Evolutionary conservation across 305 asterid species (phyloP).

Genomic region (Caryopteris hybrid): DNA sequence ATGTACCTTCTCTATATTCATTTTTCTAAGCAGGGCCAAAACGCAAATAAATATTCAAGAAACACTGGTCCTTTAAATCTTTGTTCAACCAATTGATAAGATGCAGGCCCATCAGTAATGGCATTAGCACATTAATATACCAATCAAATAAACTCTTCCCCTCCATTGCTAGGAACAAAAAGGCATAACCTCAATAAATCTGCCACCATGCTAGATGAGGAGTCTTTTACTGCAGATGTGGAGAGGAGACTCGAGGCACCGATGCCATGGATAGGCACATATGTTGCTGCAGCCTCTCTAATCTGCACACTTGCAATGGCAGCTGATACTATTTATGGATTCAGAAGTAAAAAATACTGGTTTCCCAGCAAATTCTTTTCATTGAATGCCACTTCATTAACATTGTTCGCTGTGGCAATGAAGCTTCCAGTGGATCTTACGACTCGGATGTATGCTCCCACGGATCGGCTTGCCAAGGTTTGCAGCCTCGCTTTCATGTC

Average conservation of each 20-base stretch:
- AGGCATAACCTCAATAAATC: not conserved
- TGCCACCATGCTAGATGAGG: slow-evolving; percentile 17
- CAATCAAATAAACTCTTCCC: not conserved
- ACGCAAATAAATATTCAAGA: not conserved
- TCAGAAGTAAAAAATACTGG: slow-evolving; percentile 42
- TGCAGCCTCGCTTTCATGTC: slow-evolving; percentile 39
- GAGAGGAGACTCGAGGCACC: slow-evolving; percentile 37
- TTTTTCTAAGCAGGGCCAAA: not conserved
- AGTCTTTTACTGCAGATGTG: slow-evolving; percentile 14
- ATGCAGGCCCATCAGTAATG: not conserved
- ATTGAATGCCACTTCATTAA: slow-evolving; percentile 56
- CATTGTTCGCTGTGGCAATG: slow-evolving; percentile 51
- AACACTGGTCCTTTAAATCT: not conserved
- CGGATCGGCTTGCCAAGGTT: slow-evolving; percentile 40
- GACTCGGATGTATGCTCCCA: slow-evolving; percentile 31
- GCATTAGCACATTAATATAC: not conserved
- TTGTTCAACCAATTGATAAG: not conserved
- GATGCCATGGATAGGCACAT: slow-evolving; percentile 55
- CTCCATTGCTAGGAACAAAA: not conserved
- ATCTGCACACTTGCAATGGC: slow-evolving; percentile 48
- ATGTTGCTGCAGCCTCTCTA: slow-evolving; percentile 45
- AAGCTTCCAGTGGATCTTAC: slow-evolving; percentile 60
- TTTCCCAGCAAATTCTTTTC: slow-evolving; percentile 46
- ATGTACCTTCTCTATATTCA: not conserved
- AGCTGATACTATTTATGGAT: slow-evolving; percentile 36